Base-by-base conservation (phyloP, 805 yeast genomes). In the Suhomyces prunicola region DNA sequence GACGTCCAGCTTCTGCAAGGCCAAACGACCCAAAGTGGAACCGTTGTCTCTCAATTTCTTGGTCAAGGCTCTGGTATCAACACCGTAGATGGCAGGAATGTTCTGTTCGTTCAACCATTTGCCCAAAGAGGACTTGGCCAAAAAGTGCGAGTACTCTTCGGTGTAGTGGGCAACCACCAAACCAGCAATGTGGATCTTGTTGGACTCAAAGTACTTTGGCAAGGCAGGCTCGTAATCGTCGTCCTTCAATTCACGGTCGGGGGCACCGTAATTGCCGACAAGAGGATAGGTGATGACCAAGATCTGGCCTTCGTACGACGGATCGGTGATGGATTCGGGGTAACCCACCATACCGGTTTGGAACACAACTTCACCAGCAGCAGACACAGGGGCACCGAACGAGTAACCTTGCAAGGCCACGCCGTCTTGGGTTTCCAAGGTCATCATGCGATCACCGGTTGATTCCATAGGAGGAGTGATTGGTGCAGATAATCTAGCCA, bases 341-440 rank as follows among this genome's bases (percentile, higher is more conserved):
- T 94, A 94, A 57, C 99, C 99, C 62, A 94, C 98, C 97, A 94
- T 92, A 79, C 99, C 98, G 58, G 99, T 94, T 76, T 96, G 98
- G 84, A 94, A 94, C 56, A 94, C 99, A 64, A 96, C 84, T 77
- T 94, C 99, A 81, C 99, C 99, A 53, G 98, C 96, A 53, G 85
- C 84, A 24, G 96, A 71, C 55, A 80, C 83, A 57, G 86, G 86
- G 52, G 98, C 97, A 80, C 99, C 99, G 66, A 94, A 94, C 19
- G 98, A 93, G 77, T 88, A 90, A 75, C 99, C 99, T 74, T 90
- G 94, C 63, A 93, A 80, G 54, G 86, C 83, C 58, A 84, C 72
- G 61, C 97, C 97, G 70, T 89, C 91, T 63, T 88, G 87, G 62
- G 94, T 83, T 74, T 92, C 96, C 69, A 92, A 83, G 55, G 96